Evolutionary conservation across 2,329 filamentous ascomycete species (phyloP), one percentile per base, ranked within the genome.

Genomic region (Elsinoe ampelina): DNA sequence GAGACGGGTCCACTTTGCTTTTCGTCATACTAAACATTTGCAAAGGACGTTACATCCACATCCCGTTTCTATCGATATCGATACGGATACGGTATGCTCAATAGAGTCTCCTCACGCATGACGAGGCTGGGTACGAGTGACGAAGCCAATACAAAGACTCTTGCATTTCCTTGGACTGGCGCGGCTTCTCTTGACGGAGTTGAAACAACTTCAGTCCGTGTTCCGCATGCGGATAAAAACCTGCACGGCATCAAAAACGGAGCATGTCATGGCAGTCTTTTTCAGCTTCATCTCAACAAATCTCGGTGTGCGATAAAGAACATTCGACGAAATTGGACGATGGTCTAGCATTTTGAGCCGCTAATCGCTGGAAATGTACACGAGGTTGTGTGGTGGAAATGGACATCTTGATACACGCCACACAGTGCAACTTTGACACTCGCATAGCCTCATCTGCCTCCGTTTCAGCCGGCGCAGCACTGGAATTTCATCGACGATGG

Each of bases 1-100:
- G 45, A 35, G 45, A 30, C 22, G 7, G 26, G 12, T 35, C 45
- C 45, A 50, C 45, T 11, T 17, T 34, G 26, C 32, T 34, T 35
- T 50, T 50, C 45, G 45, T 50, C 45, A 50, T 50, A 50, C 32
- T 26, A 50, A 50, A 50, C 41, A 45, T 45, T 45, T 42, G n/a
- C 43, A 26, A 30, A 35, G 19, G 26, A 12, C 26, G 22, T 50
- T 50, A 35, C 41, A 30, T 30, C 26, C 26, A 30, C 26, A 30
- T 30, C 26, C 45, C 12, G 41, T 45, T 45, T 45, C 19, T 45
- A n/a, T 45, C 41, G 41, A 45, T 42, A 11, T 42, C 39, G 26
- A 30, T 30, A 30, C 38, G 38, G 26, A 30, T 30, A 30, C 38
- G 38, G 13, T 41, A 41, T 41, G 38, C 43, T 50, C 32, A 30